Evolutionary conservation across 805 yeast species (phyloP).

Genomic region (Saccharomycopsis babjevae): DNA sequence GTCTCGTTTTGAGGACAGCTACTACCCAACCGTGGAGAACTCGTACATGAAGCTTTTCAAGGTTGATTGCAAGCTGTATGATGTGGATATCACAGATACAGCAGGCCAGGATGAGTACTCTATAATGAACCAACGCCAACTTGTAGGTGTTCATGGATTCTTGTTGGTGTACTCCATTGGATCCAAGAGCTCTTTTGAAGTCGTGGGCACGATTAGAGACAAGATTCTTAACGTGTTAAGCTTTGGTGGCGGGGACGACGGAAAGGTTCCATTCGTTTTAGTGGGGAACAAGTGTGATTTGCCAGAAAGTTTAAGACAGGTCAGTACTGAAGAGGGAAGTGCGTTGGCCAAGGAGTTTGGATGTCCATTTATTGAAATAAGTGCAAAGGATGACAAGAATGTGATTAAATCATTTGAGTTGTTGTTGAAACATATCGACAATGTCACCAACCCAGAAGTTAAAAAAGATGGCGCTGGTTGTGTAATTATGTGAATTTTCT

Average conservation of each 20-base stretch:
- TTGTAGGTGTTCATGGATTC: conserved; percentile 78
- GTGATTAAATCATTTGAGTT: conserved; percentile 51
- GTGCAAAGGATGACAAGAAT: conserved; percentile 71
- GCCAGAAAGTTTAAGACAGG: conserved; percentile 42
- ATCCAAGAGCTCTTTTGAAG: conserved; percentile 66
- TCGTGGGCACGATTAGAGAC: conserved; percentile 68
- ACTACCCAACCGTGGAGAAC: conserved; percentile 86
- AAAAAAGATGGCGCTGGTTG: conserved; percentile 12
- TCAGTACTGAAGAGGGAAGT: conserved; percentile 47
- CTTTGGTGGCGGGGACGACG: conserved; percentile 22
- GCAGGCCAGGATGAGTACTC: conserved; percentile 91
- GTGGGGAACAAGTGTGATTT: conserved; percentile 74
- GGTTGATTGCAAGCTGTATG: conserved; percentile 64
- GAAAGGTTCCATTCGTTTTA: conserved; percentile 65
- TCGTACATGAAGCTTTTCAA: conserved; percentile 63
- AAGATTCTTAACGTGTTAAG: conserved; percentile 58
- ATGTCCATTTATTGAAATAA: conserved; percentile 72
- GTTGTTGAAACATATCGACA: conserved; percentile 53
- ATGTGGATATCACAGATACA: conserved; percentile 79
- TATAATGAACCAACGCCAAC: conserved; percentile 65
- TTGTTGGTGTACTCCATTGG: conserved; percentile 74
- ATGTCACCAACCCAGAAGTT: conserved; percentile 10
- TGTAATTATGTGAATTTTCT: not conserved
- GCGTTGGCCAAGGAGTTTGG: conserved; percentile 54
- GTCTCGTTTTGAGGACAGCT: conserved; percentile 77